These are phyloP conservation scores for Mortierella sp. DNA, from an alignment of 371 early-diverging fungal genomes.

Conservation along the genomic window DNA sequence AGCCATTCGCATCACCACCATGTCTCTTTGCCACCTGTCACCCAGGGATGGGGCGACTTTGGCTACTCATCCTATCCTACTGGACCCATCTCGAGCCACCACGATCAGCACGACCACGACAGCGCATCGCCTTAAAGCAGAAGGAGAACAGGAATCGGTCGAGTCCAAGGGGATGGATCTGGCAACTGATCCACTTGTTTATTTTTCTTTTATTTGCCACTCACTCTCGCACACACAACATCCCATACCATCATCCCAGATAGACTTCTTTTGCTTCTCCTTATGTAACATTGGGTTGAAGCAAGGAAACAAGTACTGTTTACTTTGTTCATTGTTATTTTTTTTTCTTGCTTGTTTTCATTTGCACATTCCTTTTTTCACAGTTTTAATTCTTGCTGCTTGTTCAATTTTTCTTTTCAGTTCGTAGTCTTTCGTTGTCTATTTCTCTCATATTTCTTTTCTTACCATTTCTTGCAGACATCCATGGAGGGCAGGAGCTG, in stretches of 20 bases:
- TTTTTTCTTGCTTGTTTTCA: conserved; percentile 5
- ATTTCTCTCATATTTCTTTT: conserved; percentile 3
- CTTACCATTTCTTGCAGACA: conserved; percentile 12
- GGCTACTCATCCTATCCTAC: conserved; percentile 33
- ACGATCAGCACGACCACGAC: conserved; percentile 43
- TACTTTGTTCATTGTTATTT: conserved; percentile 15
- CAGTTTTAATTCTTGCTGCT: conserved; percentile 2
- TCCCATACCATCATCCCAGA: conserved; percentile 5
- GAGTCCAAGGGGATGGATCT: neutral
- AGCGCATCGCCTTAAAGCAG: conserved; percentile 39
- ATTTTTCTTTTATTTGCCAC: neutral
- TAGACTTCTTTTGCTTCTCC: conserved; percentile 14
- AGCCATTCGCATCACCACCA: conserved; percentile 44
- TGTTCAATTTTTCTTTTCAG: conserved; percentile 7
- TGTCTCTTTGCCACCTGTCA: conserved; percentile 30
- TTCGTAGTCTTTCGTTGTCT: conserved; percentile 4
- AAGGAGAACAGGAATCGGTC: no score
- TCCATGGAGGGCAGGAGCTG: conserved; percentile 6
- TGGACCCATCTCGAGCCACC: conserved; percentile 42
- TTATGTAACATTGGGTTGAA: no score
- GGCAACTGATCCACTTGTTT: neutral
- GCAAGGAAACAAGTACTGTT: conserved; percentile 32
- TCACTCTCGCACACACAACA: neutral
- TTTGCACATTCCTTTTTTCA: neutral
- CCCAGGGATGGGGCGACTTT: conserved; percentile 47